Conservation (phyloP, 1,284 basidiomycete species). For the Moniliella sp. region DNA sequence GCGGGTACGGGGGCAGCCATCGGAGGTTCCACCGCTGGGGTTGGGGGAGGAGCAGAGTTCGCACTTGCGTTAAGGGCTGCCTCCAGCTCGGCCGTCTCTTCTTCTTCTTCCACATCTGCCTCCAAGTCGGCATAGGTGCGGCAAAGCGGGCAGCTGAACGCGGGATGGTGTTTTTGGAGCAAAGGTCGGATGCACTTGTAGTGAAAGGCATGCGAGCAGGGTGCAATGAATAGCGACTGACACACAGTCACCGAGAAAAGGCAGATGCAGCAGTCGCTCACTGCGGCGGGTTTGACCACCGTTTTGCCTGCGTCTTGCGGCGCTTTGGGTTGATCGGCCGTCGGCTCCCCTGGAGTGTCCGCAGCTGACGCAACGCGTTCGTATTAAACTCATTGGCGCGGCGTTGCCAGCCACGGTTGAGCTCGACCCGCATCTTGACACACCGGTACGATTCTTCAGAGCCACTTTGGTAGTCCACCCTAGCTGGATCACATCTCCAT, state of each 20-base stretch:
- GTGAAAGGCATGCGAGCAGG: constrained; percentile 71
- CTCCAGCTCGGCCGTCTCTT: too few relatives aligned
- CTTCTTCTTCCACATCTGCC: constrained; percentile 67
- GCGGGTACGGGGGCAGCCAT: too few relatives aligned
- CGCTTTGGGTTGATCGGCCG: too few relatives aligned
- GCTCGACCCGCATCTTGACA: constrained; percentile 82
- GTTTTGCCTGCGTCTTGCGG: too few relatives aligned
- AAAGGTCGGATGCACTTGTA: constrained; percentile 92
- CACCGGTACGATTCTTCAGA: constrained; percentile 92
- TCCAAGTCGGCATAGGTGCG: constrained; percentile 65
- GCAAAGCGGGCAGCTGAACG: constrained; percentile 85
- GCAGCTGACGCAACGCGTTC: constrained; percentile 58
- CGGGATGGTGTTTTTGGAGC: constrained; percentile 61
- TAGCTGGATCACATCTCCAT: constrained; percentile 82
- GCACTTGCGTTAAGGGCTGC: too few relatives aligned
- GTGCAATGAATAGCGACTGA: constrained; percentile 82
- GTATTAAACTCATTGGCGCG: constrained; percentile 74
- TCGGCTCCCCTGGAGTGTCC: constrained; percentile 48
- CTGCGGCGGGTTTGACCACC: too few relatives aligned
- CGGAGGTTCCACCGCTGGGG: too few relatives aligned
- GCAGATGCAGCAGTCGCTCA: constrained; percentile 32
- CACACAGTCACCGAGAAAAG: constrained; percentile 79
- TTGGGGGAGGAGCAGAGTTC: too few relatives aligned
- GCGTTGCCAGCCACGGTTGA: constrained; percentile 60
- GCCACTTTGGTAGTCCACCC: constrained; percentile 97